phyloP scores from a whole-genome alignment of 1,139 yeast species.

The Saccharomycopsis hybrid region DNA sequence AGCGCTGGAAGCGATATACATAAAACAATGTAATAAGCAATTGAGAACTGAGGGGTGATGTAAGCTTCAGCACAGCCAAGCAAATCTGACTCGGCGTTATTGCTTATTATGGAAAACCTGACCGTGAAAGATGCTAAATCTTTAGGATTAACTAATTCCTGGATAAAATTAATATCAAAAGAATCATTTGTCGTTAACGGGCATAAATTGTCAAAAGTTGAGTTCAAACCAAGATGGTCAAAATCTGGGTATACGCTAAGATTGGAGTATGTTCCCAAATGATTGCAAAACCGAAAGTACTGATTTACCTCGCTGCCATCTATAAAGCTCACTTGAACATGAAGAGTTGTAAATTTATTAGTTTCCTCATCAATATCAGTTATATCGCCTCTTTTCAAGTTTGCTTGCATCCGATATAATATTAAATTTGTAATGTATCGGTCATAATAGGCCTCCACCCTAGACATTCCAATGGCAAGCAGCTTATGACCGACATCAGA shows the following conservation, averaged over 20 bases:
- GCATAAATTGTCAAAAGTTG: constrained; percentile 22
- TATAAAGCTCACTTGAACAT: constrained; percentile 38
- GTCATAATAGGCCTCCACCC: constrained; percentile 18
- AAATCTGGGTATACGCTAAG: background rate
- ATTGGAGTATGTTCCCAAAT: background rate
- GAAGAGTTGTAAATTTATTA: constrained; percentile 43
- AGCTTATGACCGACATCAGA: background rate
- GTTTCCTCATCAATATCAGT: constrained; percentile 41
- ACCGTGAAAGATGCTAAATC: constrained; percentile 29
- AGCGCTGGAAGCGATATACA: constrained; percentile 35
- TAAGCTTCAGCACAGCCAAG: constrained; percentile 45
- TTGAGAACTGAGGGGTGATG: constrained; percentile 45
- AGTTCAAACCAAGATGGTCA: background rate
- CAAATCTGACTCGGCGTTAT: constrained; percentile 32
- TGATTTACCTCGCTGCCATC: constrained; percentile 37
- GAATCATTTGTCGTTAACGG: constrained; percentile 27
- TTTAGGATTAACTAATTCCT: constrained; percentile 24
- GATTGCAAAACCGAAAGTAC: constrained; percentile 41
- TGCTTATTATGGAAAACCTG: constrained; percentile 29
- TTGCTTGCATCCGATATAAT: constrained; percentile 7
- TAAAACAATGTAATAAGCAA: constrained; percentile 37
- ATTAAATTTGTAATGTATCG: constrained; percentile 10
- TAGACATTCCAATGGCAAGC: constrained; percentile 1
- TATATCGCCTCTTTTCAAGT: constrained; percentile 8
- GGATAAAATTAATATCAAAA: constrained; percentile 24